Evolutionary conservation across 2,329 filamentous ascomycete species (phyloP), one percentile per base, ranked within the genome.

Genomic region (Beauveria australis): DNA sequence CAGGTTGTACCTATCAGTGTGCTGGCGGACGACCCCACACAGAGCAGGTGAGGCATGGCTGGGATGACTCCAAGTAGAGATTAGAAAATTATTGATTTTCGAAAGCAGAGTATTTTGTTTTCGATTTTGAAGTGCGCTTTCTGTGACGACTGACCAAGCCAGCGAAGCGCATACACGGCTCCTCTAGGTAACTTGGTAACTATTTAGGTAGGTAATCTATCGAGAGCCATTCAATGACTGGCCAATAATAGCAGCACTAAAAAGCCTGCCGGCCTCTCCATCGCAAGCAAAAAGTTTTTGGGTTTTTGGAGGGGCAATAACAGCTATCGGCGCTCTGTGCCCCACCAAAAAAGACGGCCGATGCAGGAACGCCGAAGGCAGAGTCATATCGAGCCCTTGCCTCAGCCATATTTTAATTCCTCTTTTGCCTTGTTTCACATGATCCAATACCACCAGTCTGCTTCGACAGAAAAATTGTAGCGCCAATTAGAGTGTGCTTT

Each of bases 311-410:
- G 65, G 65, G 65, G 65, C 63, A 65, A 30, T 40, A 57, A 26
- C 46, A 52, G 37, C n/a, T 33, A 51, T n/a, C 44, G n/a, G 44
- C 9, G 12, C 33, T 10, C 5, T 14, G 24, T 52, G 66, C 65
- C 66, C 66, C 66, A 64, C 66, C 64, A 64, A 57, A 62, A 59
- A 63, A 58, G 47, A 46, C 58, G 60, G 64, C 67, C 67, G 68
- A 70, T 70, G 61, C 66, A 69, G 68, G 60, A 61, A 47, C 59
- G 46, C 33, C 12, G 5, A 37, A 37, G 14, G 33, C 41, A 55
- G 44, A 55, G 52, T 55, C 46, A 49, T 54, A 24, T 49, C 47
- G 33, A 33, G 51, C 18, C 28, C 60, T 43, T 57, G 54, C 44
- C 59, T 43, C 22, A 37, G 46, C 48, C 52, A 64, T 28, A 8